A percentile compares a stretch with the other conserved stretches of the same genome.
Conservation (phyloP, 2,329 filamentous ascomycete genomes). For the Alternaria angustiovoidea region DNA sequence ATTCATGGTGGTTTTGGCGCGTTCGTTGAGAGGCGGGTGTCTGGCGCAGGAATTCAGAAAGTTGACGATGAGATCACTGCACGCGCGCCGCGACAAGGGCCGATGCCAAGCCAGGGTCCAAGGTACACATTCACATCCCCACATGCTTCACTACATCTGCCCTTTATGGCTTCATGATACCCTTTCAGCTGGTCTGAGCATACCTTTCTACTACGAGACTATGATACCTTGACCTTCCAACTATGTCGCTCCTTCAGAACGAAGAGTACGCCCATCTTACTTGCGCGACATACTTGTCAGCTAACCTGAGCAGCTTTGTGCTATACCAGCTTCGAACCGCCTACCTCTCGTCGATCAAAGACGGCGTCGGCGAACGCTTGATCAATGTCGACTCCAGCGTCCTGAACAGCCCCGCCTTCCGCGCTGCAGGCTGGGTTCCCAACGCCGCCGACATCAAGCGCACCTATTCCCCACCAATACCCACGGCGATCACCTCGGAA, state of each 20-base stretch:
- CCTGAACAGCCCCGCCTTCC: constrained; percentile 81
- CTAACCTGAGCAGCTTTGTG: constrained; percentile 68
- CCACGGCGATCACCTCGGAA: constrained; percentile 80
- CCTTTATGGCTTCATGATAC: constrained; percentile 21
- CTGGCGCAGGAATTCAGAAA: constrained; percentile 4
- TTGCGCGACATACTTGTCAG: constrained; percentile 14
- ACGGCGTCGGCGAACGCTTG: constrained; percentile 84
- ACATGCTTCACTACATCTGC: constrained; percentile 11
- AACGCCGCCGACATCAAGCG: constrained; percentile 80
- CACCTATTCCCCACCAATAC: constrained; percentile 85
- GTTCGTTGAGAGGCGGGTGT: constrained; percentile 1
- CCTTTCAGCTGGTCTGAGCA: constrained; percentile 47
- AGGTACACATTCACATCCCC: constrained; percentile 17
- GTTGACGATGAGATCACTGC: constrained; percentile 25
- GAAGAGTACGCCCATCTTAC: constrained; percentile 50
- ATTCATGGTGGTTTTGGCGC: constrained; percentile 63
- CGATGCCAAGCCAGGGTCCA: constrained; percentile 34
- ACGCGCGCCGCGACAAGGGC: constrained; percentile 19
- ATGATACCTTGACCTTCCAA: constrained; percentile 25
- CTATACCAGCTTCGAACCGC: constrained; percentile 82
- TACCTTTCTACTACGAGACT: constrained; percentile 19
- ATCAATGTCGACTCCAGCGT: constrained; percentile 82
- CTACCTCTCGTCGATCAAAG: constrained; percentile 80
- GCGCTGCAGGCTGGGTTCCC: constrained; percentile 80
- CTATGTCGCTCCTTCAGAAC: constrained; percentile 56